Conservation (phyloP, 768 basidiomycete species). For the Phaffia tasmanica region DNA sequence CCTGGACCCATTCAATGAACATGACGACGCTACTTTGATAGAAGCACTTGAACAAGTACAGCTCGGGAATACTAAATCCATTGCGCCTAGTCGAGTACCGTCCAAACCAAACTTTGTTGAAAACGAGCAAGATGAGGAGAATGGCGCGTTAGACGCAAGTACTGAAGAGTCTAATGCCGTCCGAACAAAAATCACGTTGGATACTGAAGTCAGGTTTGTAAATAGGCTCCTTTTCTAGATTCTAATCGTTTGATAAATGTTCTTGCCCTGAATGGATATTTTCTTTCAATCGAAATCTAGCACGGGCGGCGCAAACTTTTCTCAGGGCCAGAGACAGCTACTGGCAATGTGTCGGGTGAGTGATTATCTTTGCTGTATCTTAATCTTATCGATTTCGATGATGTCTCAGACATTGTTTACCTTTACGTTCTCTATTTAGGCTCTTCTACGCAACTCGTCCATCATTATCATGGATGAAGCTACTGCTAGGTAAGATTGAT, state of each 20-base stretch:
- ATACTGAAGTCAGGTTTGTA: too few relatives aligned
- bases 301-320: constrained; percentile 79
- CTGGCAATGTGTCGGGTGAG: constrained; percentile 26
- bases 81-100: constrained; percentile 8
- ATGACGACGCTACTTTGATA: constrained; percentile 64
- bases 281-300: too few relatives aligned
- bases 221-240: too few relatives aligned
- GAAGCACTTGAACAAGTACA: constrained; percentile 75
- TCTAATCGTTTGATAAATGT: too few relatives aligned
- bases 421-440: constrained; percentile 24
- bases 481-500: neutral
- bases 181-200: neutral
- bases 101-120: constrained; percentile 9
- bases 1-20: constrained; percentile 47
- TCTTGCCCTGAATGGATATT: too few relatives aligned
- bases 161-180: neutral
- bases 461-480: constrained; percentile 25
- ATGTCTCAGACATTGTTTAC: too few relatives aligned
- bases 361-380: constrained; percentile 18
- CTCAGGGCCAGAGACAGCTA: constrained; percentile 74
- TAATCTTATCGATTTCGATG: too few relatives aligned
- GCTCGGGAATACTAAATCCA: constrained; percentile 37
- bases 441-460: constrained; percentile 24
- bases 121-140: neutral
- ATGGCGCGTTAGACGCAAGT: too few relatives aligned